These are phyloP conservation scores for Yamagishiella unicocca DNA, from an alignment of 139 green algal genomes.

Conservation along the genomic window DNA sequence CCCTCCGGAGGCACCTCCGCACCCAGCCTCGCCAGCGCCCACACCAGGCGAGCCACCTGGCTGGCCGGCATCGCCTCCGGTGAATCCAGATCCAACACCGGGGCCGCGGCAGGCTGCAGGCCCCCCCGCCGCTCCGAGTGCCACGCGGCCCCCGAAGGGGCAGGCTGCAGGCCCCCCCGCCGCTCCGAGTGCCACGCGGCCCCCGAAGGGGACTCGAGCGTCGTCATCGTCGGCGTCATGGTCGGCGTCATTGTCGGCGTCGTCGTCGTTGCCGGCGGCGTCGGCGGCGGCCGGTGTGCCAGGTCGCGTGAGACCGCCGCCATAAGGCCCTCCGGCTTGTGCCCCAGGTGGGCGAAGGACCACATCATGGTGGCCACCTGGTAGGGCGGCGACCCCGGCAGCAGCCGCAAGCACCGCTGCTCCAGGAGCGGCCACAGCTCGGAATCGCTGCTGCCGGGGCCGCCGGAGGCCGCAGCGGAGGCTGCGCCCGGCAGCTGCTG, in stretches of 20 bases:
- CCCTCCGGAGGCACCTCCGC: neutral
- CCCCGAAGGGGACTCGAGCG: too few relatives aligned
- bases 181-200: too few relatives aligned
- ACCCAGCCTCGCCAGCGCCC: conserved; percentile 17
- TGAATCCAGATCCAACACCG: neutral
- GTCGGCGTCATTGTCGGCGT: too few relatives aligned
- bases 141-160: too few relatives aligned
- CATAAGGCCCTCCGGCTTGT: neutral
- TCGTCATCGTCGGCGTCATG: too few relatives aligned
- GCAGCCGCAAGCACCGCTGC: neutral
- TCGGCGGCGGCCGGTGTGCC: neutral
- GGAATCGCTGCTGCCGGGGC: neutral
- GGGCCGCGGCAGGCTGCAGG: too few relatives aligned
- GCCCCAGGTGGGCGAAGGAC: neutral
- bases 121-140: too few relatives aligned
- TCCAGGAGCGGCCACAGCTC: conserved; percentile 2
- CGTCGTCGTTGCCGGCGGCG: neutral
- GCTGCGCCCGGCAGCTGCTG: too few relatives aligned
- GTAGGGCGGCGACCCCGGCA: neutral
- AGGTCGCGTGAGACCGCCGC: neutral
- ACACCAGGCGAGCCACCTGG: neutral
- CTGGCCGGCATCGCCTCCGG: neutral
- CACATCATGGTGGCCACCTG: conserved; percentile 31
- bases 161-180: too few relatives aligned
- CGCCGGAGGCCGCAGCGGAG: neutral